Base-by-base conservation (phyloP, 192 early-diverging fungal species). In the Borealophlyctis nickersoniae region DNA sequence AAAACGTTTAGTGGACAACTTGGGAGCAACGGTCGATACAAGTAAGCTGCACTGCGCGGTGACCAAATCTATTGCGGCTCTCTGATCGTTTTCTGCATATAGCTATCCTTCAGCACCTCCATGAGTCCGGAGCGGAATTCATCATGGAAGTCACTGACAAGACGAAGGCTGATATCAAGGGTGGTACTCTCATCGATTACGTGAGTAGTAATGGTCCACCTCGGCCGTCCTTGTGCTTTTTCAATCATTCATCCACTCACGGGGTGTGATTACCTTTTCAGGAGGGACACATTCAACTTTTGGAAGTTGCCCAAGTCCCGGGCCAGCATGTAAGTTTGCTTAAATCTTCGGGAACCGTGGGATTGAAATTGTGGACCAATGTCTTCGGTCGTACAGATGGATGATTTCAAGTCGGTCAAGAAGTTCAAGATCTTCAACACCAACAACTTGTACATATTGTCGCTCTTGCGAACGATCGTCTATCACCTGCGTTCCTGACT, bases 81-180 rank as follows among this genome's bases (percentile, higher is more conserved):
- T n/a, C n/a, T n/a, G n/a, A n/a, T n/a, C n/a, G n/a, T n/a, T n/a
- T n/a, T n/a, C n/a, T n/a, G n/a, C n/a, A 48, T 28, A 5, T 54
- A 77, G 72, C 86, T 65, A 98, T 99, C 61, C 75, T 98, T 57
- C 80, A 92, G 67, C 92, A 99, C 72, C 88, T 99, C 86, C 89
- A 87, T 33, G 81, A 84, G 39, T 87, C 88, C 51, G 88, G 81
- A 16, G 85, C 94, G 49, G 95, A 96, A 72, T 99, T 96, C 72
- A 78, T 98, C 50, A 99, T 99, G 97, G 97, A 99, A 74, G 92
- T 99, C 22, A 97, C 94, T 3, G 91, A 99, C 85, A 99, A 99
- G 86, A 99, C 94, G 49, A 94, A 96, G 82, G 92, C 95, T 31
- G 97, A 99, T 74, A 91, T 99, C 77, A 99, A 99, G 87, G 97